phyloP scores from a whole-genome alignment of 2,329 filamentous ascomycete genomes.

The Corniculantispora saksenae region DNA sequence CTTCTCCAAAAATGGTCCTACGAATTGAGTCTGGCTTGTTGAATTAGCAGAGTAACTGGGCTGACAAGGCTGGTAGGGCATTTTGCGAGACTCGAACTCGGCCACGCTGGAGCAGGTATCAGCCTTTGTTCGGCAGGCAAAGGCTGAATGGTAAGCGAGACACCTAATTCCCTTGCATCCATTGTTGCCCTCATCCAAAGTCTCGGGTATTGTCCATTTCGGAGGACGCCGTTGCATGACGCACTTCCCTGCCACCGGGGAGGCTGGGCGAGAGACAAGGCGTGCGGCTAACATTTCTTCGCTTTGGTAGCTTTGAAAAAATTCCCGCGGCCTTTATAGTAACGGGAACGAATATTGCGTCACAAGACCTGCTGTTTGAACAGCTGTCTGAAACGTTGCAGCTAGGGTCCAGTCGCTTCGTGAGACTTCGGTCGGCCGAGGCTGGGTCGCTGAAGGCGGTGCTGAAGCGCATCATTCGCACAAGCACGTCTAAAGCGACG shows the following conservation, averaged over 20 bases:
- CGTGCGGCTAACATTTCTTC: constrained; percentile 23
- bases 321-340: constrained; percentile 73
- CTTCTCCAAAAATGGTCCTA: not conserved
- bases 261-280: constrained; percentile 8
- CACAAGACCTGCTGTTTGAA: constrained; percentile 72
- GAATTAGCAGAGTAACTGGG: not conserved
- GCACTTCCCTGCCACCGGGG: not conserved
- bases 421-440: constrained; percentile 69
- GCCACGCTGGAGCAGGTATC: constrained; percentile 61
- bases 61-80: constrained; percentile 40
- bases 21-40: not conserved
- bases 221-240: not conserved
- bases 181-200: not conserved
- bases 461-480: constrained; percentile 72
- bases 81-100: constrained; percentile 61
- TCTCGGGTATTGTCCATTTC: not conserved
- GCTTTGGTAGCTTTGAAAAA: constrained; percentile 43
- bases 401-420: constrained; percentile 55
- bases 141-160: constrained; percentile 31
- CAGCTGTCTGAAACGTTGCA: constrained; percentile 63
- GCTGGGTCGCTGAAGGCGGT: constrained; percentile 72
- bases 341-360: constrained; percentile 76
- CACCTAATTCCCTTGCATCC: not conserved
- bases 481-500: constrained; percentile 51
- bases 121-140: constrained; percentile 51